phyloP scores from a whole-genome alignment of 2,329 filamentous ascomycete species.

The Nigrospora sphaerica region DNA sequence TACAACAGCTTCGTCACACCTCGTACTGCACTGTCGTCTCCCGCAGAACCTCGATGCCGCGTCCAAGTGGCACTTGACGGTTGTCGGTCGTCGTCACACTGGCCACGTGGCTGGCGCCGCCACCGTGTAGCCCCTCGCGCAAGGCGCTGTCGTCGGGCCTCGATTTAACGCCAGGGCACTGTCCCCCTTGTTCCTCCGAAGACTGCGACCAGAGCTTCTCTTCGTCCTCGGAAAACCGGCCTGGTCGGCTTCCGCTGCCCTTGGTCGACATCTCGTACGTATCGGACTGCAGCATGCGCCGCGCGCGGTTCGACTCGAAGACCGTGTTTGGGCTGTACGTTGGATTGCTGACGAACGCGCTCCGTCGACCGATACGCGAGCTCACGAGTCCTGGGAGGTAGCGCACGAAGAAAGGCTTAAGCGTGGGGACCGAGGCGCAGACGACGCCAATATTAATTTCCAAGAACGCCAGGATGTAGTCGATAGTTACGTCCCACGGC shows the following conservation, averaged over 20 bases:
- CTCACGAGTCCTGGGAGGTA: slow-evolving; percentile 5
- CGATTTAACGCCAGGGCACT: not conserved
- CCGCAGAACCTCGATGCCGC: not conserved
- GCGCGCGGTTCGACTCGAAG: slow-evolving; percentile 6
- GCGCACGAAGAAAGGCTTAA: slow-evolving; percentile 12
- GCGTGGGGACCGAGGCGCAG: slow-evolving; percentile 7
- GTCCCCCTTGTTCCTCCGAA: not conserved
- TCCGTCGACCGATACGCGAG: not conserved
- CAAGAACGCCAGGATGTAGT: slow-evolving; percentile 1
- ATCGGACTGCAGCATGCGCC: slow-evolving; percentile 6
- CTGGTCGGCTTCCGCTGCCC: slow-evolving; percentile 1
- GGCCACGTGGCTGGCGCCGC: not conserved
- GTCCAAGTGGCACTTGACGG: not conserved
- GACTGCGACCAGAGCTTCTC: slow-evolving; percentile 6
- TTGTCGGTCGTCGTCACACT: not conserved
- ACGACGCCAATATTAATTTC: slow-evolving; percentile 3
- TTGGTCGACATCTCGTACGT: slow-evolving; percentile 8
- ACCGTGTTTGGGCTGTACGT: not conserved
- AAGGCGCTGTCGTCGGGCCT: not conserved
- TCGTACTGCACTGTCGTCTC: not conserved
- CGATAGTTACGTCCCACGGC: slow-evolving; percentile 3
- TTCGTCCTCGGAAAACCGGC: slow-evolving; percentile 2
- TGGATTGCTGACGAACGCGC: not conserved
- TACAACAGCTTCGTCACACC: not conserved
- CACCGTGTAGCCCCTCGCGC: not conserved